Base-by-base conservation (phyloP, 2,329 filamentous ascomycete genomes). In the Aspergillus viridinutans region DNA sequence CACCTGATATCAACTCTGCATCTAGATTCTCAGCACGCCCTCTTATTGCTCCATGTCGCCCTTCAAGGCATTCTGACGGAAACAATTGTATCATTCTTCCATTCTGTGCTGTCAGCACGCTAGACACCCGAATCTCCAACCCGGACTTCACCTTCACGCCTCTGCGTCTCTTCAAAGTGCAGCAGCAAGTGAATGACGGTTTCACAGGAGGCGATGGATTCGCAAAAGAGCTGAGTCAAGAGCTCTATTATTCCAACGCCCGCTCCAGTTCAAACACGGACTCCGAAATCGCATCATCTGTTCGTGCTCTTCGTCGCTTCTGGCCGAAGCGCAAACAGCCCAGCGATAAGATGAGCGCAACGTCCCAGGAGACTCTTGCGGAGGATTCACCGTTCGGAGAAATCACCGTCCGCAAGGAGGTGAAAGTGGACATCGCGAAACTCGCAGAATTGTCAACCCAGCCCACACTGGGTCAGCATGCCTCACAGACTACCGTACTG, bases 111-210 rank as follows among this genome's bases (percentile, higher is more conserved):
- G 80, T 89, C 45, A 81, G 86, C 20, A 83, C 83, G 1, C 83
- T 89, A 28, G 83, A 88, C 61, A 77, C 79, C 17, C 79, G 78
- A 35, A 70, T 83, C 8, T 74, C 75, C 2, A 80, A 80, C 23
- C 74, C 80, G 1, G 78, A 79, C 28, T 82, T 83, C 65, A 78
- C 81, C 55, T 87, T 88, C 61, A 78, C 82, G 1, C 85, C 87
- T 0, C 74, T 89, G 29, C 81, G 75, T 48, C 85, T 90, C 61
- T 89, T 90, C 75, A 85, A 83, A 61, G 77, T 82, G 7, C 85
- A 86, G 57, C 88, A 90, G 69, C 81, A 87, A 59, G 80, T 84
- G 0, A 82, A 85, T 63, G 76, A 80, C 28, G 79, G 78, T 58
- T 77, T 80, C 32, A 73, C 78, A 0, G 82, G 85, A 61, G 80